Base-by-base conservation (phyloP, 2,329 filamentous ascomycete species). In the Shiraia bambusicola region DNA sequence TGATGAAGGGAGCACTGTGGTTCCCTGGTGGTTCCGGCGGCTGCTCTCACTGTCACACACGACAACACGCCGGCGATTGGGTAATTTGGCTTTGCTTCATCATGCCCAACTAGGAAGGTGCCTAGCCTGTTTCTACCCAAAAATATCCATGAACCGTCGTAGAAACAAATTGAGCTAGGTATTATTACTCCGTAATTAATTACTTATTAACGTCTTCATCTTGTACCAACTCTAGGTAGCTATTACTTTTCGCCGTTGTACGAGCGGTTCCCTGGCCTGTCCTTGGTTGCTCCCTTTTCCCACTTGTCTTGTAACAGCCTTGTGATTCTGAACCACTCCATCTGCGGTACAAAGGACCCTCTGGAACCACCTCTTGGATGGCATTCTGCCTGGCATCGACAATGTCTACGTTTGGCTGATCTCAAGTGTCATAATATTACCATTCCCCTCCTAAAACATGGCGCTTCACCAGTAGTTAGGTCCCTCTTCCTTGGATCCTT, bases 381-480 rank as follows among this genome's bases (percentile, higher is more conserved):
- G 69, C 63, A 15, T 60, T 67, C 12, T 35, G 28, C 11, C 45
- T 47, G 42, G 71, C 54, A 45, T 71, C 62, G 27, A 72, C 53
- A 17, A 72, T 47, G 28, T 58, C 52, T 13, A 70, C 67, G 28
- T 72, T 63, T 8, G 59, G 50, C 19, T 54, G 55, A 49, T 72
- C 63, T 32, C 71, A 58, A 13, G 63, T 47, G 40, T 73, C 70
- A 43, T 71, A 73, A 54, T 61, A 72, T 47, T 64, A 56, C 28
- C 70, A 67, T 51, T 73, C 70, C 7, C 62, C 65, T 10, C 69
- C 69, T 32, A 65, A 70, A 2, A 61, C 51, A 45, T 72, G 68
- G 2, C 66, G 69, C 14, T 59, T 60, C 45, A 66, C 49, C 17
- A 65, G 69, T 69, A 6, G 72, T 37, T 8, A 72, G 50, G 29